Base-by-base conservation (phyloP, 768 basidiomycete species). In the Tylopilus intermedius region DNA sequence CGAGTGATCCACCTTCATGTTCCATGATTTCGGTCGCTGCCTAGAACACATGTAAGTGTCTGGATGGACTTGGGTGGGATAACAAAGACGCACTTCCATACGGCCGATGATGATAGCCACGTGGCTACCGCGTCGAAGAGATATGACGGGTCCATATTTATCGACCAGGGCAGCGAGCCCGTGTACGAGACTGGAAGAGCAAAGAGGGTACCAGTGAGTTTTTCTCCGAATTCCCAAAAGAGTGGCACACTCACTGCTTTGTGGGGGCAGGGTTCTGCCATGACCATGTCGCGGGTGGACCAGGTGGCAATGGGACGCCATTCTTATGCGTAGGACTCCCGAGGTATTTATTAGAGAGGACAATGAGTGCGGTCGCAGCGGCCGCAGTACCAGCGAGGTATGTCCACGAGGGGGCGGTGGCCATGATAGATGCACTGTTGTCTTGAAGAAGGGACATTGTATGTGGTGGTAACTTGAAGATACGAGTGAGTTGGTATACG, bases 21-120 rank as follows among this genome's bases (percentile, higher is more conserved):
- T 83, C 82, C 79, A 83, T 78, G 50, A 83, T 76, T 4, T 83
- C 79, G 0, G 77, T 68, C 0, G 80, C 80, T 3, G 76, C 76
- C 62, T 82, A 70, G 38, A 18, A 21, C 38, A 18, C 38, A 21
- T 39, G 18, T 39, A 9, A n/a, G 18, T 21, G 18, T 33, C 33
- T 14, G 8, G 33, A 33, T 33, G 10, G 33, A 14, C 10, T 8
- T 33, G 2, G 13, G 33, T 14, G 33, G 33, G 33, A 14, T 4
- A 24, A n/a, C 27, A 7, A 10, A 18, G 32, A 37, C 56, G 8
- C 49, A 59, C 62, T n/a, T 64, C 53, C 38, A 59, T 45, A 21
- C 51, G 45, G 1, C 63, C 62, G 29, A 65, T 50, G 30, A 64
- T 7, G 8, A 64, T 27, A 5, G 35, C 54, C 7, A 62, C 51